Conservation (phyloP, 2,329 filamentous ascomycete genomes). For the Microcyclospora pomicola region DNA sequence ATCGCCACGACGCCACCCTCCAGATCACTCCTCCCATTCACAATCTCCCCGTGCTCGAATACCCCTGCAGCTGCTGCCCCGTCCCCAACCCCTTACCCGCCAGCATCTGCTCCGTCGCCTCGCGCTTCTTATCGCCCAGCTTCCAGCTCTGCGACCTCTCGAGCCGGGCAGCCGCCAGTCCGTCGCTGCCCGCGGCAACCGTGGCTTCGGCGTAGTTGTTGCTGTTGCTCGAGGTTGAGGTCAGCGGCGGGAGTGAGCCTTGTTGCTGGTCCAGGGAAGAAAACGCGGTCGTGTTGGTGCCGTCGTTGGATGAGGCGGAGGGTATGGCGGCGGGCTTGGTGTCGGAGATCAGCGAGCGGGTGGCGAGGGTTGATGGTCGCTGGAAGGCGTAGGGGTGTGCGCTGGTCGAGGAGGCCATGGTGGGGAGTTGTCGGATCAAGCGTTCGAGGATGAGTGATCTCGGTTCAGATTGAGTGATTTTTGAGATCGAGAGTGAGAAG, state of each 20-base stretch:
- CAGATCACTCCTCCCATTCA: no score
- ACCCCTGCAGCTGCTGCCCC: slow-evolving; percentile 4
- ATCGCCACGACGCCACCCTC: no score
- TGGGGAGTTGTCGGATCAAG: no score
- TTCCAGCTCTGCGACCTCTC: slow-evolving; percentile 19
- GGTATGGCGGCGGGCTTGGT: slow-evolving; percentile 7
- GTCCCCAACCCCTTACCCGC: neutral
- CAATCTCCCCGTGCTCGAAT: slow-evolving; percentile 1
- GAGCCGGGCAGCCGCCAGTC: slow-evolving; percentile 10
- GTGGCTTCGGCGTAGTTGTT: slow-evolving; percentile 5
- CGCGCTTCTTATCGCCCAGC: slow-evolving; percentile 18
- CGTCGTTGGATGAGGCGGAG: slow-evolving; percentile 7
- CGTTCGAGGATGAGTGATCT: no score
- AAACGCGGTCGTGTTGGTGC: slow-evolving; percentile 7
- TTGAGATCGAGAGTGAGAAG: no score
- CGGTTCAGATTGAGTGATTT: neutral
- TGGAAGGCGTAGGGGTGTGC: slow-evolving; percentile 9
- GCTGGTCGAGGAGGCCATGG: slow-evolving; percentile 4
- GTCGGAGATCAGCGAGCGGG: slow-evolving; percentile 10
- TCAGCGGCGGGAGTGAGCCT: slow-evolving; percentile 7
- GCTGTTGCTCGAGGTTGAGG: neutral
- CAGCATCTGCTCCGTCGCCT: slow-evolving; percentile 17
- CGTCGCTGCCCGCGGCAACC: slow-evolving; percentile 1
- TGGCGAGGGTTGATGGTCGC: slow-evolving; percentile 8
- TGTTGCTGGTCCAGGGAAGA: slow-evolving; percentile 9